Conservation (phyloP, 148 eudicot species). For the Cornus suecica region DNA sequence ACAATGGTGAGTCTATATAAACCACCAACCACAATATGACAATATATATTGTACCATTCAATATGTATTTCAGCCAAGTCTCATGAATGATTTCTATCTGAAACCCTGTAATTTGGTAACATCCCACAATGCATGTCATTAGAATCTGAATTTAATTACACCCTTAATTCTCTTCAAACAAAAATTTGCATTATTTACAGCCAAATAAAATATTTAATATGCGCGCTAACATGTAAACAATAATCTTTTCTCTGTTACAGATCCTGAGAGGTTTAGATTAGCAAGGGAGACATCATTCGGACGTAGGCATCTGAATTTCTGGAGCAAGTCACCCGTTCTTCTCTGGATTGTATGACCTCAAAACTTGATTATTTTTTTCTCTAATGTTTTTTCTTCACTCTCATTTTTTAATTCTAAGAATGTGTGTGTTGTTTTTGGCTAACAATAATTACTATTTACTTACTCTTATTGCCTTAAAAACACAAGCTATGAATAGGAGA, state of each 20-base stretch:
- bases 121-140: neutral
- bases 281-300: neutral
- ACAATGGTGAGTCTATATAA: slow-evolving; percentile 10
- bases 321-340: neutral
- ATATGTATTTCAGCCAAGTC: neutral
- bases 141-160: neutral
- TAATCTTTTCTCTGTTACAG: neutral
- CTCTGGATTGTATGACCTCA: neutral
- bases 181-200: neutral
- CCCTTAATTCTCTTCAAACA: neutral
- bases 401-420: too few species aligned
- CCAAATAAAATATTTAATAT: too few species aligned
- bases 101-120: too few species aligned
- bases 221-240: too few species aligned
- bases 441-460: too few species aligned
- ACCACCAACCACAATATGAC: neutral
- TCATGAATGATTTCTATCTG: neutral
- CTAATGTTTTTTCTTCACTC: neutral
- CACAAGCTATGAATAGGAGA: neutral
- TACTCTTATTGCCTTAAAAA: neutral
- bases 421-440: neutral
- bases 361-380: neutral
- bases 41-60: neutral
- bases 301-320: neutral
- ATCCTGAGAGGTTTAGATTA: slow-evolving; percentile 13